Evolutionary conservation across 148 eudicot genomes (phyloP).

Genomic region (Cornus florida): DNA sequence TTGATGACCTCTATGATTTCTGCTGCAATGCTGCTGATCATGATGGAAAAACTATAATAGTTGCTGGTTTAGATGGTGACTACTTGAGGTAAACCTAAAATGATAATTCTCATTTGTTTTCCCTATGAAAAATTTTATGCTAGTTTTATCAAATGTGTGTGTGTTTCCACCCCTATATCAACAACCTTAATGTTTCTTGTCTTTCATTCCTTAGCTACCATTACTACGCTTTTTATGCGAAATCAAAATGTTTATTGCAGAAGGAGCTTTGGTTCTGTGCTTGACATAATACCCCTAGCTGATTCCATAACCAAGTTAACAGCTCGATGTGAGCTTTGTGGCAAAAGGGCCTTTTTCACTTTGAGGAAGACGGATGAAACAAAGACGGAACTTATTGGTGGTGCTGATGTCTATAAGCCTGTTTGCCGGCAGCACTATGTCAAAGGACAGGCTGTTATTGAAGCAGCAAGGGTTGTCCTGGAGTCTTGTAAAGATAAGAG

Average conservation of each 20-base stretch:
- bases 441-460: slow-evolving; percentile 40
- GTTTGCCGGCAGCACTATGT: slow-evolving; percentile 94
- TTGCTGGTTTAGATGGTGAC: slow-evolving; percentile 94
- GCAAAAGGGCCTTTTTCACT: slow-evolving; percentile 73
- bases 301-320: slow-evolving; percentile 87
- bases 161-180: no score
- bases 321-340: slow-evolving; percentile 85
- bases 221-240: neutral
- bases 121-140: neutral
- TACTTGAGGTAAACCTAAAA: slow-evolving; percentile 59
- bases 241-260: slow-evolving; percentile 29
- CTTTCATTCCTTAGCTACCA: neutral
- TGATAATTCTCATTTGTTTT: neutral
- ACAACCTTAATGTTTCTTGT: no score
- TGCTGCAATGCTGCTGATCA: slow-evolving; percentile 79
- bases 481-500: slow-evolving; percentile 24
- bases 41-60: slow-evolving; percentile 67
- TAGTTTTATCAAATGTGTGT: no score
- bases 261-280: slow-evolving; percentile 83
- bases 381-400: slow-evolving; percentile 73
- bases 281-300: slow-evolving; percentile 81
- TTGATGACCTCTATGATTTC: slow-evolving; percentile 78
- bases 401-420: slow-evolving; percentile 84
- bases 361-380: slow-evolving; percentile 66
- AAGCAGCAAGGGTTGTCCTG: slow-evolving; percentile 29